A percentile compares a stretch with the other conserved stretches of the same genome.
phyloP scores from a whole-genome alignment of 257 asterid genomes.

The Ilex aquifolium region DNA sequence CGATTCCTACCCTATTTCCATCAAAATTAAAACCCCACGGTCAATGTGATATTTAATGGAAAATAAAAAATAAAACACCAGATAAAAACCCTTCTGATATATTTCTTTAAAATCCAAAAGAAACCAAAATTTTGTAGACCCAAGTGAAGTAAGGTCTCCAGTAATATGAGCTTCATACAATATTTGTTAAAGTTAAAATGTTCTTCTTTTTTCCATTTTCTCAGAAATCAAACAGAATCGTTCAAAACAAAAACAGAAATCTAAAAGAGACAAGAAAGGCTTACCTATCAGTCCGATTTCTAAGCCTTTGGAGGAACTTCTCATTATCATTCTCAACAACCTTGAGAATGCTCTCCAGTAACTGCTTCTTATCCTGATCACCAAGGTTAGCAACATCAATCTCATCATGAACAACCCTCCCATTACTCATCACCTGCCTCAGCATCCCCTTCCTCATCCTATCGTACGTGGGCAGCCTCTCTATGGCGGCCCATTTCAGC shows the following conservation, averaged over 20 bases:
- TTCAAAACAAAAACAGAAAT: neutral
- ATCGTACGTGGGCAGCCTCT: constrained; percentile 73
- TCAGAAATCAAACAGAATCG: no score
- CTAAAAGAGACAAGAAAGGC: neutral
- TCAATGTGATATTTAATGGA: neutral
- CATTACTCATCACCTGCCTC: constrained; percentile 51
- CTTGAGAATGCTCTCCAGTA: constrained; percentile 63
- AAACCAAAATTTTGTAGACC: neutral
- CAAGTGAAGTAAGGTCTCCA: no score
- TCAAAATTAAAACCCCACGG: neutral
- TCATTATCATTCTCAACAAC: constrained; percentile 74
- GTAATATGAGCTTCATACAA: no score
- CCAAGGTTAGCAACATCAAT: constrained; percentile 57
- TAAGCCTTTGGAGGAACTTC: constrained; percentile 49
- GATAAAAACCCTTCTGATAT: no score
- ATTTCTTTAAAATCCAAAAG: no score
- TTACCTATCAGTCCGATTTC: constrained; percentile 73
- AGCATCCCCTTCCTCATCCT: constrained; percentile 69
- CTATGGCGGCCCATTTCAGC: constrained; percentile 88
- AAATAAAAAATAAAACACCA: neutral
- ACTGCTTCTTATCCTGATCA: constrained; percentile 50
- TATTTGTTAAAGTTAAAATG: no score
- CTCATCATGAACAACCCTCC: constrained; percentile 39
- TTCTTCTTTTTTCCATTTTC: no score
- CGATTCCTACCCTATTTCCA: constrained; percentile 66